phyloP scores from a whole-genome alignment of 805 yeast species.

The Brettanomyces sp. region DNA sequence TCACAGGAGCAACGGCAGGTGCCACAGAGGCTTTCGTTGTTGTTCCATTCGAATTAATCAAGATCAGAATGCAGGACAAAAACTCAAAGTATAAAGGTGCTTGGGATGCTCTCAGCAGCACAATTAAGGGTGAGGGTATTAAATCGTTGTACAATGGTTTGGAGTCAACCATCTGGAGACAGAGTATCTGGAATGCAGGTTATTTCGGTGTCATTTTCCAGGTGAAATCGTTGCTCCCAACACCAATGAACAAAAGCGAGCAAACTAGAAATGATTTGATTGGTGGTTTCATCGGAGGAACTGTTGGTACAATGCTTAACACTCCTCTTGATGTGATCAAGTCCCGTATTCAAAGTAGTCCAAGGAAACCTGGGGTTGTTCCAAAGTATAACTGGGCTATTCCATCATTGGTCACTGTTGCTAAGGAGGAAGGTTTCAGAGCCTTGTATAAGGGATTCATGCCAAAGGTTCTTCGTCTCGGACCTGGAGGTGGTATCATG shows the following conservation, averaged over 20 bases:
- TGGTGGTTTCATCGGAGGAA: constrained; percentile 95
- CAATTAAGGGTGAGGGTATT: constrained; percentile 66
- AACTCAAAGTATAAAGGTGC: constrained; percentile 77
- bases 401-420: constrained; percentile 67
- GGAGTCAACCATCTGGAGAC: constrained; percentile 97
- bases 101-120: constrained; percentile 67
- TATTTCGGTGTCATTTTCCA: constrained; percentile 94
- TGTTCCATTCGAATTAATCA: constrained; percentile 94
- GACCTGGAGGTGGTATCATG: constrained; percentile 99
- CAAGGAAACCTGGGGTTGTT: constrained; percentile 57
- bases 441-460: constrained; percentile 94
- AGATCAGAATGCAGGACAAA: constrained; percentile 89
- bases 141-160: constrained; percentile 86
- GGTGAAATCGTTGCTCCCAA: constrained; percentile 70
- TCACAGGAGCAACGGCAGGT: constrained; percentile 98
- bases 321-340: constrained; percentile 98
- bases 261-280: constrained; percentile 80
- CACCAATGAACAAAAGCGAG: constrained; percentile 58
- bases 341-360: constrained; percentile 82
- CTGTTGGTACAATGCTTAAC: constrained; percentile 88
- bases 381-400: constrained; percentile 90
- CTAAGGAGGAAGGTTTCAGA: constrained; percentile 82
- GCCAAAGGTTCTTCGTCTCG: constrained; percentile 94
- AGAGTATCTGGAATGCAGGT: constrained; percentile 94
- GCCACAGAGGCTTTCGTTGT: constrained; percentile 94